Base-by-base conservation (phyloP, 139 green algal genomes). In the Zygnema cylindricum region DNA sequence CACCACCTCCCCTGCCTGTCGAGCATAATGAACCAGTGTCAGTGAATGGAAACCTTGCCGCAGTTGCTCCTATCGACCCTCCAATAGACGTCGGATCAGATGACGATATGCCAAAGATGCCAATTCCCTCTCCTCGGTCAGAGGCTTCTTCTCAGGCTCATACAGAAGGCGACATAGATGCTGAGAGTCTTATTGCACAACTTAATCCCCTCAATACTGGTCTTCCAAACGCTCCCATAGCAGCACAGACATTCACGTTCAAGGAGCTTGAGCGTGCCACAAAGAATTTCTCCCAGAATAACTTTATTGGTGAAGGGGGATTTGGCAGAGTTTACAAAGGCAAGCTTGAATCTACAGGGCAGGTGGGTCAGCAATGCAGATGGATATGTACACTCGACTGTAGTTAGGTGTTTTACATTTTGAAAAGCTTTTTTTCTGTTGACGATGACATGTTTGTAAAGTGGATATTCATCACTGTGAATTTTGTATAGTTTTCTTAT, bases 301-400 rank as follows among this genome's bases (percentile, higher is more conserved):
- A 79, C 22, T 77, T 90, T 33, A 83, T 90, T 25, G 85, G 85
- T 25, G 85, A 90, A 79, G 85, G 85, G 1, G 85, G 85, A 23
- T 90, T 90, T 11, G 85, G 85, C 21, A 69, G 85, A 69, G 85
- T 90, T 36, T 90, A 90, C 35, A 86, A 87, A 76, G 85, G 85
- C 49, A 76, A 43, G 25, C 85, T 90, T 39, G 85, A 90, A 57
- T 82, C 83, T n/a, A 88, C 69, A 73, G 83, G 83, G 32, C 83
- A 88, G 83, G 83, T 88, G 32, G 43, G 81, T 69, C 23, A 0
- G 41, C 38, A n/a, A n/a, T n/a, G n/a, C n/a, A n/a, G n/a, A n/a
- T n/a, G n/a, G n/a, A n/a, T n/a, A n/a, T n/a, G n/a, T n/a, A n/a
- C n/a, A n/a, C n/a, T n/a, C n/a, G n/a, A n/a, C n/a, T n/a, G n/a